Base-by-base conservation (phyloP, 495 filamentous ascomycete genomes). In the Cudoniella acicularis region DNA sequence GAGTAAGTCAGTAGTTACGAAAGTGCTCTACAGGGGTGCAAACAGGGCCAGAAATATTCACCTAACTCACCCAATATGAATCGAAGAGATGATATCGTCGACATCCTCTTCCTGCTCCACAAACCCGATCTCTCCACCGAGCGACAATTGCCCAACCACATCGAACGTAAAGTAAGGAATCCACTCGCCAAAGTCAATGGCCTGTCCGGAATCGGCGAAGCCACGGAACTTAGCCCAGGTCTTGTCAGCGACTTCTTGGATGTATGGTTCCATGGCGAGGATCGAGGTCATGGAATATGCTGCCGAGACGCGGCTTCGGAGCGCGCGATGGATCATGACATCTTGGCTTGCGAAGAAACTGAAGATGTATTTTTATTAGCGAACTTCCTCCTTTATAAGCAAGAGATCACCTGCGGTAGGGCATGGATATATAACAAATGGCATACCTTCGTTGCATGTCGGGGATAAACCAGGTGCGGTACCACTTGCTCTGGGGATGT, bases 121-220 rank as follows among this genome's bases (percentile, higher is more conserved):
- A 60, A 72, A 76, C 45, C 75, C 73, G 59, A 71, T 63, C 6
- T 60, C 60, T 26, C 67, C 53, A 56, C 67, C 64, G 46, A 69
- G 68, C 20, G 69, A 68, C 10, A 66, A 52, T 46, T 66, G 61
- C 77, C 76, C 13, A 77, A 77, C 55, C 78, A 83, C 55, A 77
- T 79, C 52, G 78, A 83, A 69, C 80, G 79, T 0, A 70, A 75
- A 70, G 54, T 67, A 69, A 10, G 52, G 48, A 6, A 70, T 53
- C 66, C 67, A 70, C 10, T 70, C 62, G 24, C 61, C 61, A 53
- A 70, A 62, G 51, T 61, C 20, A 58, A 60, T 65, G 1, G 18
- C 24, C 17, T 63, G 55, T 1, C 52, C 41, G 45, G 20, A 18
- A 17, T 25, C 36, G 10, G 41, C 49, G 26, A 52, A 54, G 17